Base-by-base conservation (phyloP, 805 yeast species). In the Cyberlindnera xishuangbannaensis region DNA sequence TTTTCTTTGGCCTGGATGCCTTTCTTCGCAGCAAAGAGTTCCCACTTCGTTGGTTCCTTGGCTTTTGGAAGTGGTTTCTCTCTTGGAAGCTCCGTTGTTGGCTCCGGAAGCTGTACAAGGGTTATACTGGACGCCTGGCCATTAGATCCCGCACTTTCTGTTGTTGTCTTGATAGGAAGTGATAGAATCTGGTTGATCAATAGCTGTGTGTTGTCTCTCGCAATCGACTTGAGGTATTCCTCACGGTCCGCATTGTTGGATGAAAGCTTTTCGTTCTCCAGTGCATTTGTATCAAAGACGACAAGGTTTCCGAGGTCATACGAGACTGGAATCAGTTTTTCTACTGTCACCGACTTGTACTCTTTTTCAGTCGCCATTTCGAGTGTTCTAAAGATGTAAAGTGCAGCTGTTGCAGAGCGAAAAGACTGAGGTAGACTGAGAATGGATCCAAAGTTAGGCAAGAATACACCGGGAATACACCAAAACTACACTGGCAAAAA, bases 21-120 rank as follows among this genome's bases (percentile, higher is more conserved):
- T 65, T 92, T 92, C 71, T 76, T 84, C 39, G 83, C 83, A 44
- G 99, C 99, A 67, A 92, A 92, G 55, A 73, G 73, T 65, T 92
- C 96, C 99, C 99, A 92, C 65, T 80, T 87, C 45, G 98, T 88
- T 49, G 78, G 83, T 35, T 90, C 81, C 66, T 85, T 92, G 34
- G 84, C 78, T 63, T 87, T 88, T 39, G 98, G 98, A 50, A 92
- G 63, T 30, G 96, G 79, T 65, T 92, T 92, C 59, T 92, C 99
- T 69, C 99, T 50, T 35, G 99, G 98, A 43, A 88, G 67, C 38
- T 64, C 72, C 14, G 95, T 80, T 12, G 71, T 60, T 16, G 96
- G 94, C 35, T 75, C 86, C 21, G 99, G 97, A 40, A 92, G 69
- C 51, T 72, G 77, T 34, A 92, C 76, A 42, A 90, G 73, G 8